Conservation (phyloP, 1,139 yeast species). For the Meyerozyma elateridarum region DNA sequence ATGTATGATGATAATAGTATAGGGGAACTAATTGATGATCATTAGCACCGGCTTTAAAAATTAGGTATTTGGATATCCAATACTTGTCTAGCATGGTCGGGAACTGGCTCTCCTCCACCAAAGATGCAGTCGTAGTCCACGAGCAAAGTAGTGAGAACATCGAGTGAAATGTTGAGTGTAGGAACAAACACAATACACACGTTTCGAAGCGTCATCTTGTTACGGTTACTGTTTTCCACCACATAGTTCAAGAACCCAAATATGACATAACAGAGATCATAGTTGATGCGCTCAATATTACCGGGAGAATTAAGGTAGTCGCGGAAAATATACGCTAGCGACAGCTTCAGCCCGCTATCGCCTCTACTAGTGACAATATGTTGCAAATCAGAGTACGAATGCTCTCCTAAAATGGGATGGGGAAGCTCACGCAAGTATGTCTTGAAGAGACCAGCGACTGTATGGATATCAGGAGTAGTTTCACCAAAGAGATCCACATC, state of each 20-base stretch:
- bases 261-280: slow-evolving; percentile 58
- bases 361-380: slow-evolving; percentile 20
- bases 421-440: slow-evolving; percentile 72
- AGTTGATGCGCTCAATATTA: slow-evolving; percentile 40
- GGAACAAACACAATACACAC: slow-evolving; percentile 85
- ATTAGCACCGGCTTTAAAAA: slow-evolving; percentile 28
- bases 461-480: slow-evolving; percentile 58
- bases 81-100: slow-evolving; percentile 33
- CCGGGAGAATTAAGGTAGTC: slow-evolving; percentile 25
- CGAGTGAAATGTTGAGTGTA: slow-evolving; percentile 67
- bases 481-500: slow-evolving; percentile 63
- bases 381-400: slow-evolving; percentile 35
- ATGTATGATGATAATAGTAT: too few species aligned
- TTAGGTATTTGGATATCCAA: slow-evolving; percentile 41
- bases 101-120: slow-evolving; percentile 44
- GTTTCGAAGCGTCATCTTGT: slow-evolving; percentile 80
- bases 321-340: slow-evolving; percentile 26
- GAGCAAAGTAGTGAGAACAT: slow-evolving; percentile 57
- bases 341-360: slow-evolving; percentile 17
- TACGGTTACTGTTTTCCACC: slow-evolving; percentile 55
- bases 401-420: slow-evolving; percentile 53
- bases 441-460: slow-evolving; percentile 75
- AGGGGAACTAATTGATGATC: too few species aligned
- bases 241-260: slow-evolving; percentile 66
- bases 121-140: slow-evolving; percentile 64